Percentiles rank a stretch among this genome's conserved stretches.
phyloP scores from a whole-genome alignment of 2,329 filamentous ascomycete species.

The Verticillium longisporum region DNA sequence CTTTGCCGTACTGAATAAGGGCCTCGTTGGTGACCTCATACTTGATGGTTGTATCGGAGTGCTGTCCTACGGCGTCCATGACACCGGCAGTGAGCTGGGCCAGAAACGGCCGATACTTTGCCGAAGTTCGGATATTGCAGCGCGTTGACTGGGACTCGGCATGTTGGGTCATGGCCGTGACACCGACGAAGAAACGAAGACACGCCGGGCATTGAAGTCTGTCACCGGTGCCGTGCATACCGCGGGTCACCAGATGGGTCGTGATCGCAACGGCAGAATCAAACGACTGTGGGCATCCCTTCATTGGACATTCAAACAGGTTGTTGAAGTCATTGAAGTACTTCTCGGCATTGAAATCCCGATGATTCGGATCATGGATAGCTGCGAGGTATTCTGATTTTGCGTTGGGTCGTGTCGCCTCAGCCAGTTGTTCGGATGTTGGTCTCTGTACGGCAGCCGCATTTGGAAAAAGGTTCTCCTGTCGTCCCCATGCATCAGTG shows the following conservation, averaged over 20 bases:
- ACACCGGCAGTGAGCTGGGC: slow-evolving; percentile 31
- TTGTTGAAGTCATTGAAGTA: slow-evolving; percentile 38
- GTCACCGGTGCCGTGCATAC: slow-evolving; percentile 24
- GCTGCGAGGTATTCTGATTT: slow-evolving; percentile 11
- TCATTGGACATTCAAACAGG: background rate
- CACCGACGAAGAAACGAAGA: slow-evolving; percentile 28
- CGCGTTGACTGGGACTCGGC: slow-evolving; percentile 33
- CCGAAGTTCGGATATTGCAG: slow-evolving; percentile 35
- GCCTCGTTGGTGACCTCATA: slow-evolving; percentile 20
- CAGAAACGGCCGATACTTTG: slow-evolving; percentile 29
- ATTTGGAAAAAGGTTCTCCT: slow-evolving; percentile 18
- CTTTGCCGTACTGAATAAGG: background rate
- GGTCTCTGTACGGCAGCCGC: slow-evolving; percentile 13
- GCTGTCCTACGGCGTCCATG: slow-evolving; percentile 23
- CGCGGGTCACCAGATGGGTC: slow-evolving; percentile 35
- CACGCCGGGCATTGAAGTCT: slow-evolving; percentile 39
- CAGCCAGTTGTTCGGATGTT: slow-evolving; percentile 12
- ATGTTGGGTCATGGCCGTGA: slow-evolving; percentile 39
- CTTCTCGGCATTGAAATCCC: slow-evolving; percentile 36
- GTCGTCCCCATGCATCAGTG: background rate
- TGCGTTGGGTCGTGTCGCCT: slow-evolving; percentile 8
- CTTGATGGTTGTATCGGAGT: slow-evolving; percentile 24
- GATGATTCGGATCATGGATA: slow-evolving; percentile 36
- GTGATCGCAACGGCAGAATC: slow-evolving; percentile 22
- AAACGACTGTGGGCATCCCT: slow-evolving; percentile 25